phyloP scores from a whole-genome alignment of 2,329 filamentous ascomycete species.

The Colletotrichum karsti region DNA sequence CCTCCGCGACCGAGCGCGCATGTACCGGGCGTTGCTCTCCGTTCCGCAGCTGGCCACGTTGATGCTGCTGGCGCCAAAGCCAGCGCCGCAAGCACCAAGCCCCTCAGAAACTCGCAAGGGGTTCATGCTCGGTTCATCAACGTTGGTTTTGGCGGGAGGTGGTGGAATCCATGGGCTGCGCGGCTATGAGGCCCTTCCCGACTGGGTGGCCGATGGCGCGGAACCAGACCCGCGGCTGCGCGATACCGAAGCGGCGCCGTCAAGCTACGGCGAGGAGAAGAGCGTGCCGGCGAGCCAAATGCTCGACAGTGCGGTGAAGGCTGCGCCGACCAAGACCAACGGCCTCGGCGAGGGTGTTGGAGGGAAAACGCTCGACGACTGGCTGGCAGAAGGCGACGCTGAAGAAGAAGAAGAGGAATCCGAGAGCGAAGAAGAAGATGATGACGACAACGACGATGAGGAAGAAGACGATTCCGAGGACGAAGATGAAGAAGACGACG shows the following conservation, averaged over 20 bases:
- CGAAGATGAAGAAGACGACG: slow-evolving; percentile 51
- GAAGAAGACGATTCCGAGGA: slow-evolving; percentile 55
- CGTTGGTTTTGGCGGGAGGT: slow-evolving; percentile 82
- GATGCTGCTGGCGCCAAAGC: slow-evolving; percentile 92
- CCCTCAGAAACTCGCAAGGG: slow-evolving; percentile 85
- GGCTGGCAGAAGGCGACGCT: slow-evolving; percentile 78
- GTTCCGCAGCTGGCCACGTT: slow-evolving; percentile 89
- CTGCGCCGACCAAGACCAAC: slow-evolving; percentile 55
- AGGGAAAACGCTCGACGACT: slow-evolving; percentile 89
- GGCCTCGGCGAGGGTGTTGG: slow-evolving; percentile 56
- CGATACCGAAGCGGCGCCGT: slow-evolving; percentile 59
- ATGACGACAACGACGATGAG: slow-evolving; percentile 59
- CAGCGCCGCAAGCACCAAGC: slow-evolving; percentile 88
- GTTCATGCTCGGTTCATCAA: slow-evolving; percentile 83
- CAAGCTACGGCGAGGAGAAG: slow-evolving; percentile 48
- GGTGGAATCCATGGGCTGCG: slow-evolving; percentile 76
- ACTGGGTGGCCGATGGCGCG: slow-evolving; percentile 82
- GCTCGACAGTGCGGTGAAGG: slow-evolving; percentile 65
- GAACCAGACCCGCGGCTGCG: slow-evolving; percentile 83
- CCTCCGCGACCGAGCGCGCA: slow-evolving; percentile 86
- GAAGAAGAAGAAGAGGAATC: slow-evolving; percentile 55
- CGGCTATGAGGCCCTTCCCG: slow-evolving; percentile 82
- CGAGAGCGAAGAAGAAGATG: slow-evolving; percentile 59
- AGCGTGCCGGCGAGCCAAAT: slow-evolving; percentile 67
- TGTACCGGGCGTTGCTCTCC: slow-evolving; percentile 86